Evolutionary conservation across 352 stramenopile genomes (phyloP), one percentile per base, ranked within the genome.

Genomic region (Thalassiosira mediterranea): DNA sequence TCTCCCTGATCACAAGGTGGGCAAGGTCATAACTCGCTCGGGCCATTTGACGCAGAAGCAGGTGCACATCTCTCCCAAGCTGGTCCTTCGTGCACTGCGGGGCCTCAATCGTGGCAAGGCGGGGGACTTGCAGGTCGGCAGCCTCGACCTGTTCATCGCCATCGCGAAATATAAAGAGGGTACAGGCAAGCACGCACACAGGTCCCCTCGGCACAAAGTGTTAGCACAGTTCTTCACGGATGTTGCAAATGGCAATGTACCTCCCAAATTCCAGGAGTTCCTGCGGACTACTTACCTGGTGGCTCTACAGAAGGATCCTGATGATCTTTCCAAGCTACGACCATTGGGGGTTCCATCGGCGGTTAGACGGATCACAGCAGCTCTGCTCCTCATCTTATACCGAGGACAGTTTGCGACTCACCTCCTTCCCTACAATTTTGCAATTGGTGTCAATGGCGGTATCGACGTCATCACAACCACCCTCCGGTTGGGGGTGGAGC

Each of bases 351-450:
- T 72, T 8, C 47, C 47, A 52, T 65, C 31, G 10, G 63, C 63
- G 2, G 25, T 72, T 44, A 15, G 63, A 25, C 63, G 63, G 10
- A 60, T 72, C 52, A 56, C 17, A 3, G 56, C 56, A 1, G 7
- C 19, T 19, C 4, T 26, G 1, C 10, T 65, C 11, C 26, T 51
- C 31, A 32, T 8, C 53, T 49, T 2, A 0, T 34, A 51, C 7
- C 1, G 31, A 1, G 17, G 13, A n/a, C 34, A 31, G 2, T 68
- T 81, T 25, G 56, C 47, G 0, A 25, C 13, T 1, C 31, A 69
- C 26, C 54, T 74, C 2, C 54, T 72, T 13, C 62, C 48, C 7
- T 61, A 58, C 29, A 72, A 76, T 47, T 76, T 56, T 34, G 56
- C 56, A 11, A 5, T 72, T 19, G 34, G 40, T 26, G 38, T 65